These are phyloP conservation scores for Solanum commersonii DNA, from an alignment of 257 asterid species.

Conservation along the genomic window DNA sequence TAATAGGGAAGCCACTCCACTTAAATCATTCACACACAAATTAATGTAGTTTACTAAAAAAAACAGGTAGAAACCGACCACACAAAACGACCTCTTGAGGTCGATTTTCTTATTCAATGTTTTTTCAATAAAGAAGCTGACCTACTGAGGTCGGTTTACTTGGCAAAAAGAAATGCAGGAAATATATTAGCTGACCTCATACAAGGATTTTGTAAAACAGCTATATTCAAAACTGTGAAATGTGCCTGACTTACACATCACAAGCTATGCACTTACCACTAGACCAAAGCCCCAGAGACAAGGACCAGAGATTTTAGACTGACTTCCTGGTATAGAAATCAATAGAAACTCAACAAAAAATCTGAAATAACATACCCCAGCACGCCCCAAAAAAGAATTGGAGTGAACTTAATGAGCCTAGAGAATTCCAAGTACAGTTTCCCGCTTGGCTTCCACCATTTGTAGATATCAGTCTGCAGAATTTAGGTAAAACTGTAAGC, in stretches of 20 bases:
- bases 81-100: background rate
- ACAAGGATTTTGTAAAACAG: background rate
- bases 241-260: background rate
- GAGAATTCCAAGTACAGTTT: conserved; percentile 54
- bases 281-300: background rate
- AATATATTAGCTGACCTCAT: background rate
- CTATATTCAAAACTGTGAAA: too few species aligned
- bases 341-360: background rate
- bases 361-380: conserved; percentile 54
- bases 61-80: background rate
- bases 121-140: background rate
- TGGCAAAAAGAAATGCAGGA: background rate
- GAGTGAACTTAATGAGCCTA: conserved; percentile 77
- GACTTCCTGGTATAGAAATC: background rate
- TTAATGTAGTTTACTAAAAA: background rate
- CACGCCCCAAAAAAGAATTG: conserved; percentile 83
- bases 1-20: background rate
- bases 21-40: background rate
- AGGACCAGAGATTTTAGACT: background rate
- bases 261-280: background rate
- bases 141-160: background rate
- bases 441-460: conserved; percentile 91
- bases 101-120: background rate
- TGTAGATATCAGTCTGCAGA: conserved; percentile 66
- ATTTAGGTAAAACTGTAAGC: conserved; percentile 8